Evolutionary conservation across 805 yeast species (phyloP).

Genomic region (Candida glaebosa): DNA sequence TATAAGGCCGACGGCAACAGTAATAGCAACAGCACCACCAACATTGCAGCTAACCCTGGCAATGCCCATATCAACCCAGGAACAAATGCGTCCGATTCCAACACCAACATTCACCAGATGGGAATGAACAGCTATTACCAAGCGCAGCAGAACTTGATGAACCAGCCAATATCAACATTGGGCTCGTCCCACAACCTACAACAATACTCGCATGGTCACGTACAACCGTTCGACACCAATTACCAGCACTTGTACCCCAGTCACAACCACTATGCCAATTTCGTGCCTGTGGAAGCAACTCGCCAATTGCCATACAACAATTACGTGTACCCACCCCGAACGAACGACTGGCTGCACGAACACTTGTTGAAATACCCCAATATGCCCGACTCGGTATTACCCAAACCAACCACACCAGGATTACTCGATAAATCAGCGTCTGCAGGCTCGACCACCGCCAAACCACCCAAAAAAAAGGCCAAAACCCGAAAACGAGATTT

Average conservation of each 20-base stretch:
- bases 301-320: conserved; percentile 1
- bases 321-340: not conserved
- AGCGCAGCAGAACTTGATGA: conserved; percentile 1
- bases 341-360: not conserved
- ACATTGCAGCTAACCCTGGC: conserved; percentile 1
- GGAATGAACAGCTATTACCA: not conserved
- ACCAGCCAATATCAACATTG: conserved; percentile 6
- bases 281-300: conserved; percentile 2
- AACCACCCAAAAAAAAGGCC: conserved; percentile 9
- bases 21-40: not conserved
- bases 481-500: conserved; percentile 9
- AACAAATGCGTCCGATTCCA: not conserved
- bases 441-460: not conserved
- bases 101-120: not conserved
- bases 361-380: not conserved
- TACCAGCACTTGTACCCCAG: not conserved
- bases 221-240: not conserved
- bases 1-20: conserved; percentile 22
- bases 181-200: conserved; percentile 1
- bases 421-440: not conserved
- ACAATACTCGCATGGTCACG: conserved; percentile 6
- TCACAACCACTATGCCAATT: conserved; percentile 3
- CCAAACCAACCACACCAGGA: conserved; percentile 1
- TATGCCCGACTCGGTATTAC: conserved; percentile 1
- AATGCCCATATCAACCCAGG: not conserved